These are phyloP conservation scores for Dunaliella primolecta DNA, from an alignment of 139 green algal species.

Conservation along the genomic window DNA sequence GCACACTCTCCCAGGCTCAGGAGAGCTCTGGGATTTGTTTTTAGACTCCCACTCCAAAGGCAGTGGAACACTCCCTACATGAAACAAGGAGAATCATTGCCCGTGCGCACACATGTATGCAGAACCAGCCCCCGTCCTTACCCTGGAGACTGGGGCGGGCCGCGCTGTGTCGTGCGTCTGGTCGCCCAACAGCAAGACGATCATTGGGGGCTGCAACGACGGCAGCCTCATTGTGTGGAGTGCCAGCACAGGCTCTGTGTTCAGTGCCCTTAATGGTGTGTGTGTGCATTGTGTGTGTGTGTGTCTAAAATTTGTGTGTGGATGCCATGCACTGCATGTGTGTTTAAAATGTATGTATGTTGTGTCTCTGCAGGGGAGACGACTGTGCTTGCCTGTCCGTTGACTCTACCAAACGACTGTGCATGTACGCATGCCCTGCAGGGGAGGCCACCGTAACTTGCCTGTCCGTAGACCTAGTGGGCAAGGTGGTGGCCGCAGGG, in stretches of 20 bases:
- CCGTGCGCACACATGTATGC: too few relatives aligned
- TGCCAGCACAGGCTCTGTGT: slow-evolving; percentile 31
- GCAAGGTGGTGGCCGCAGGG: slow-evolving; percentile 47
- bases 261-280: slow-evolving; percentile 40
- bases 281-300: not conserved
- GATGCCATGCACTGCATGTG: too few relatives aligned
- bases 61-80: too few relatives aligned
- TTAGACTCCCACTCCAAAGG: too few relatives aligned
- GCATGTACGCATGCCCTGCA: not conserved
- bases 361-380: too few relatives aligned
- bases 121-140: slow-evolving; percentile 28
- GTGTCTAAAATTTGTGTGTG: too few relatives aligned
- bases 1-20: too few relatives aligned
- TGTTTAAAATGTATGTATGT: too few relatives aligned
- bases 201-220: slow-evolving; percentile 34
- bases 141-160: slow-evolving; percentile 31
- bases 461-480: slow-evolving; percentile 42
- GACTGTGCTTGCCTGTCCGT: too few relatives aligned
- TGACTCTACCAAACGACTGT: too few relatives aligned
- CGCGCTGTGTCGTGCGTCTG: slow-evolving; percentile 36
- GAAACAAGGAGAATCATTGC: too few relatives aligned
- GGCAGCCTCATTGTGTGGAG: slow-evolving; percentile 47
- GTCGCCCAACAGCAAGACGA: slow-evolving; percentile 46
- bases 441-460: slow-evolving; percentile 25
- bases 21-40: too few relatives aligned